These are phyloP conservation scores for Francoa sonchifolia DNA, from an alignment of 441 rosid genomes.

Conservation along the genomic window DNA sequence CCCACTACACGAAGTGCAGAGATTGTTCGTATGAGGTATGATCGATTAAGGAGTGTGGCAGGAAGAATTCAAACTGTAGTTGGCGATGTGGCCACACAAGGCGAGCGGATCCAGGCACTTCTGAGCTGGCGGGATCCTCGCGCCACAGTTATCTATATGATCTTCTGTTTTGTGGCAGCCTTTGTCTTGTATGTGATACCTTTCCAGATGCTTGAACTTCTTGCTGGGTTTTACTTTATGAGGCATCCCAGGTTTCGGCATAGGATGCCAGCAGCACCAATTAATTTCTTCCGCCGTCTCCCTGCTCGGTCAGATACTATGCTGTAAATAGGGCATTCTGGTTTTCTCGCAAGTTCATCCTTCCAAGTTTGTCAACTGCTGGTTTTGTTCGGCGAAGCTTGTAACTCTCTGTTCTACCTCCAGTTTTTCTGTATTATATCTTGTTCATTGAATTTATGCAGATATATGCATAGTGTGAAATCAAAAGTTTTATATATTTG, in stretches of 20 bases:
- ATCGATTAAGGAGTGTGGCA: conserved; percentile 69
- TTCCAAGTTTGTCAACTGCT: conserved; percentile 7
- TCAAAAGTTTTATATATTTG: background rate
- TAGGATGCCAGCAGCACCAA: conserved; percentile 43
- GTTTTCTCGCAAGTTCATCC: conserved; percentile 7
- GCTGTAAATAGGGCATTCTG: conserved; percentile 30
- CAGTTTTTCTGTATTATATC: conserved; percentile 4
- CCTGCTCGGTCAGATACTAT: conserved; percentile 74
- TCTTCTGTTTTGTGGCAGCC: conserved; percentile 49
- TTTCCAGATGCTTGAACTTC: conserved; percentile 50
- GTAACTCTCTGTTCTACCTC: conserved; percentile 6
- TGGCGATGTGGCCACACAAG: conserved; percentile 89
- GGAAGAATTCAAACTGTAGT: conserved; percentile 74
- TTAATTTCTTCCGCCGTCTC: conserved; percentile 76
- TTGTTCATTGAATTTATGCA: background rate
- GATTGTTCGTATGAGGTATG: conserved; percentile 55
- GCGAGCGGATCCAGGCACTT: conserved; percentile 65
- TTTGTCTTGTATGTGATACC: conserved; percentile 56
- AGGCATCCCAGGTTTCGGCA: conserved; percentile 81
- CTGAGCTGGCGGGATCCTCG: conserved; percentile 92
- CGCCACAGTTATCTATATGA: conserved; percentile 57
- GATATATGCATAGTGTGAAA: background rate
- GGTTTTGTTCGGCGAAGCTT: conserved; percentile 11
- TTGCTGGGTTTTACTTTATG: conserved; percentile 53
- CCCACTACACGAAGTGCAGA: conserved; percentile 40